These are phyloP conservation scores for Phytopythium litorale DNA, from an alignment of 352 stramenopile species.

Conservation along the genomic window DNA sequence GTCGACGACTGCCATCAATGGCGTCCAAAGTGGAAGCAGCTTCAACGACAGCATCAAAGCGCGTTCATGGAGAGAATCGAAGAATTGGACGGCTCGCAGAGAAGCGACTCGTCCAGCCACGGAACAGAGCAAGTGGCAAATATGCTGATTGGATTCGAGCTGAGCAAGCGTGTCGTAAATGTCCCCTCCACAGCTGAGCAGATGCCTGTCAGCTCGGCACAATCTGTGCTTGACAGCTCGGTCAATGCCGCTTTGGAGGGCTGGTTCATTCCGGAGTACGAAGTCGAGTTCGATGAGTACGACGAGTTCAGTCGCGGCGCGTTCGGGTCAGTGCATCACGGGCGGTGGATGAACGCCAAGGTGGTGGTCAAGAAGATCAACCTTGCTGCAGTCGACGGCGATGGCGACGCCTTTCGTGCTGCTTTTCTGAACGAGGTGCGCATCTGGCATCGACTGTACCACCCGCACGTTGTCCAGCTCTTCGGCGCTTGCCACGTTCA, in stretches of 20 bases:
- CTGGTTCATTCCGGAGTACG: slow-evolving; percentile 21
- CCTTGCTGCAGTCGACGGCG: background rate
- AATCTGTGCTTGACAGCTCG: background rate
- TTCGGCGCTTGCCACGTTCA: slow-evolving; percentile 16
- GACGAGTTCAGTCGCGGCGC: slow-evolving; percentile 13
- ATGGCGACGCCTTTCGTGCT: background rate
- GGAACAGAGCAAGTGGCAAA: background rate
- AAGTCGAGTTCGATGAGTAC: slow-evolving; percentile 17
- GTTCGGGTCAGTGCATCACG: slow-evolving; percentile 14
- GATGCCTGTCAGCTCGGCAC: background rate
- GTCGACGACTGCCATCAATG: background rate
- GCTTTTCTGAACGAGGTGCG: slow-evolving; percentile 14
- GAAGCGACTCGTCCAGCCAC: background rate
- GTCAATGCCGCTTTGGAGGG: slow-evolving; percentile 2
- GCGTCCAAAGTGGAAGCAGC: background rate
- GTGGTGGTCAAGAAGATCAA: slow-evolving; percentile 20
- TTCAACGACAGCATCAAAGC: background rate
- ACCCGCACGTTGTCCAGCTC: slow-evolving; percentile 17
- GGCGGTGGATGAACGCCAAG: slow-evolving; percentile 10
- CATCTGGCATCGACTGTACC: slow-evolving; percentile 17
- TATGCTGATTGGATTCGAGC: background rate
- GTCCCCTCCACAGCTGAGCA: too few relatives aligned
- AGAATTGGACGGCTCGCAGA: background rate
- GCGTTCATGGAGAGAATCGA: background rate
- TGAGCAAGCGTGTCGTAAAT: background rate